A percentile compares a stretch with the other conserved stretches of the same genome.
Evolutionary conservation across 306 rosid species (phyloP).

Genomic region (Bauhinia variegata): DNA sequence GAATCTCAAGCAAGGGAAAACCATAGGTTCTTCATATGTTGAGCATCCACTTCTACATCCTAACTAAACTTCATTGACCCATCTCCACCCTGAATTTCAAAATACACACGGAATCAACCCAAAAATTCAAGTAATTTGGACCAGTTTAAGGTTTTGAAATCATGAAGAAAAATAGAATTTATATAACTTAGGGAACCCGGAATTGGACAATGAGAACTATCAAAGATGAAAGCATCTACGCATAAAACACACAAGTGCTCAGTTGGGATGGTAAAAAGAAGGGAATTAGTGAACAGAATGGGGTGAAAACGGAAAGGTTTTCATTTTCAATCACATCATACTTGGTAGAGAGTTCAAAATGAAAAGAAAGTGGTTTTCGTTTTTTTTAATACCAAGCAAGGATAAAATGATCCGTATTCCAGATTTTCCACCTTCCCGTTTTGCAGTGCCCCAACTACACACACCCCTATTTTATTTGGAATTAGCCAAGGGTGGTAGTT

Average conservation of each 20-base stretch:
- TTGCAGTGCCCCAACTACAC: too few relatives aligned
- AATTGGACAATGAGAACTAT: constrained; percentile 8
- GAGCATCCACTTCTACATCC: constrained; percentile 46
- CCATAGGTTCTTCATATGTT: constrained; percentile 27
- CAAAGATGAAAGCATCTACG: neutral
- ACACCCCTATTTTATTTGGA: neutral
- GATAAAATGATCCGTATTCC: too few relatives aligned
- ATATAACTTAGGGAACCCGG: constrained; percentile 16
- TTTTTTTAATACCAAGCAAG: too few relatives aligned
- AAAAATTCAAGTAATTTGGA: neutral
- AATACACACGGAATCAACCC: constrained; percentile 25
- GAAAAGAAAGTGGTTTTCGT: too few relatives aligned
- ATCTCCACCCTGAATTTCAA: constrained; percentile 47
- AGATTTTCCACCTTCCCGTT: too few relatives aligned
- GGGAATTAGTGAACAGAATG: too few relatives aligned
- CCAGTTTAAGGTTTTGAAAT: neutral
- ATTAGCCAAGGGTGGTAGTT: constrained; percentile 5
- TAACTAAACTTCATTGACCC: constrained; percentile 44
- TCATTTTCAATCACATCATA: too few relatives aligned
- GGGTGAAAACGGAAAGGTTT: too few relatives aligned
- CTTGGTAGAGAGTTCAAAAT: too few relatives aligned
- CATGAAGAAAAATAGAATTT: neutral
- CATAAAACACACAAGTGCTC: neutral
- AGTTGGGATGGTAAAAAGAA: too few relatives aligned
- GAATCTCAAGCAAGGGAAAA: constrained; percentile 41